These are phyloP conservation scores for Alternaria longipes DNA, from an alignment of 2,329 filamentous ascomycete genomes.

Conservation along the genomic window DNA sequence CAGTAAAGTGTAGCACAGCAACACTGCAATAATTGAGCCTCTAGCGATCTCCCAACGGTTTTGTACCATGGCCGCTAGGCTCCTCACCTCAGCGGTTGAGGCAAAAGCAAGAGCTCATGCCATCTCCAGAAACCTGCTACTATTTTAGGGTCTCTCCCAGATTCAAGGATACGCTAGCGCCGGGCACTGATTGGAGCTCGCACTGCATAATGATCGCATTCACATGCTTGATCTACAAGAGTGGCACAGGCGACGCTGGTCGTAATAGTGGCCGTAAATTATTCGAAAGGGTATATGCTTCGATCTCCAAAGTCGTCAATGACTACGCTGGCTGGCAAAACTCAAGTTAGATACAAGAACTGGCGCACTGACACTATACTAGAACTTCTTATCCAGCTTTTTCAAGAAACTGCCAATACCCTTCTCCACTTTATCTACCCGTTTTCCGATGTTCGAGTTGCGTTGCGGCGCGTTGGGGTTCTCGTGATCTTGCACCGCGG, in stretches of 20 bases:
- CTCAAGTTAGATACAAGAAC: constrained; percentile 11
- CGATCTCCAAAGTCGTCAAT: constrained; percentile 4
- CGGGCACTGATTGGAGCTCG: constrained; percentile 23
- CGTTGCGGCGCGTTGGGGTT: constrained; percentile 30
- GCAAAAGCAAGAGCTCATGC: constrained; percentile 18
- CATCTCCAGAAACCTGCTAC: constrained; percentile 32
- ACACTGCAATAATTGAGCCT: neutral
- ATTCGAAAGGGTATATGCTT: neutral
- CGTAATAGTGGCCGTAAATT: neutral
- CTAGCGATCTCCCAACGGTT: neutral
- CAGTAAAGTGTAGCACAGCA: neutral
- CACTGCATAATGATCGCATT: constrained; percentile 23
- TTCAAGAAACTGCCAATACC: constrained; percentile 76
- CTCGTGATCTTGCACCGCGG: constrained; percentile 34
- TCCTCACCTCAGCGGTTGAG: constrained; percentile 27
- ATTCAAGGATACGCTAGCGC: constrained; percentile 27
- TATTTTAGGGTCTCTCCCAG: constrained; percentile 30
- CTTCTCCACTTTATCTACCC: constrained; percentile 72
- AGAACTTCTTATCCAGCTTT: constrained; percentile 80
- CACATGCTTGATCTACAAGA: constrained; percentile 16
- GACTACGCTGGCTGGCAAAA: constrained; percentile 25
- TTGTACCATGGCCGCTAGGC: neutral
- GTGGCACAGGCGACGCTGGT: constrained; percentile 9
- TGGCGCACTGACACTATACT: constrained; percentile 2
- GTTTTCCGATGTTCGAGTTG: constrained; percentile 69